Evolutionary conservation across 352 stramenopile species (phyloP), one percentile per base, ranked within the genome.

Genomic region (Phytophthora pini): DNA sequence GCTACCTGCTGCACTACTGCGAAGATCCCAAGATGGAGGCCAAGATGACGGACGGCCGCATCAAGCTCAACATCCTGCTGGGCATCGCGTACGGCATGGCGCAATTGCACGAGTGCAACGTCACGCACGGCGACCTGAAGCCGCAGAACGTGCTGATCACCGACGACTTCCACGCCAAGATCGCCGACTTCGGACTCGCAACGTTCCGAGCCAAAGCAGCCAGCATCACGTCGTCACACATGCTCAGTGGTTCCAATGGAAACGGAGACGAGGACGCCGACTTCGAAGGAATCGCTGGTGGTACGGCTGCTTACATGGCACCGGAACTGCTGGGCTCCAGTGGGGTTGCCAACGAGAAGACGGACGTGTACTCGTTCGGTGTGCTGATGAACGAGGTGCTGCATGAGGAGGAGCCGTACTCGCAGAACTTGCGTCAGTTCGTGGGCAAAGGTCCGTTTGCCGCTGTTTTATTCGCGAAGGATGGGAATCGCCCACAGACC

Each of bases 161-260:
- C 24, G 65, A 84, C n/a, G 61, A 85, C 39, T 88, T 80, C 53
- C 72, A 93, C 7, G 80, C 89, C 50, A 95, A 95, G 63, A 93
- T 97, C 58, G 80, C 84, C 2, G 85, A 95, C 64, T 95, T 94
- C 60, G 84, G 86, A 6, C 61, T 80, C 27, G 65, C 70, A 26
- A 74, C 69, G 41, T 70, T 74, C 41, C 62, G 63, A 44, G 68
- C 63, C 53, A 77, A 71, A 41, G 52, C 54, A 2, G 52, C 49
- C 13, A 77, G 50, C 57, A 68, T 60, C 34, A 77, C 61, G 11
- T 77, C 70, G n/a, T 72, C 70, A 3, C 70, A 77, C 46, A 61
- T 72, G 54, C 65, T 77, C 5, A 51, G 49, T 10, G 17, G 41
- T 3, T 56, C 64, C 24, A 62, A 15, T 7, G 49, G 31, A 5